These are phyloP conservation scores for Ophiostoma ips DNA, from an alignment of 2,329 filamentous ascomycete genomes.

Conservation along the genomic window DNA sequence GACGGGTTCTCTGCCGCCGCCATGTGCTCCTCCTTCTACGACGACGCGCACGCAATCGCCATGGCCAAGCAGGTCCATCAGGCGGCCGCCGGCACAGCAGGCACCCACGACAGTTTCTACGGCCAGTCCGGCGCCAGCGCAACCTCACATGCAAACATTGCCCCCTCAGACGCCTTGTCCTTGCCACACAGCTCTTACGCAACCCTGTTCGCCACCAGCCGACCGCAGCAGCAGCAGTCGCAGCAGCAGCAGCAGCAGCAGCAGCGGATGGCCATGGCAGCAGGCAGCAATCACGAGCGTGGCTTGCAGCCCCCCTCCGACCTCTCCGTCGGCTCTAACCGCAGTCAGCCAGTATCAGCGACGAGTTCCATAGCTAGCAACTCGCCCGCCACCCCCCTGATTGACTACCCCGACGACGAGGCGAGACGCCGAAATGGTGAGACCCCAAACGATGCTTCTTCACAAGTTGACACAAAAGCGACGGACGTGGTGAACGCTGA, in stretches of 20 bases:
- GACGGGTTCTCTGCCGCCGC: conserved; percentile 35
- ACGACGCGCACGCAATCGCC: conserved; percentile 22
- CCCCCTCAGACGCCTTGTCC: conserved; percentile 9
- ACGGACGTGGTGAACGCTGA: background rate
- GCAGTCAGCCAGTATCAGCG: conserved; percentile 41
- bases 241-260: too few relatives aligned
- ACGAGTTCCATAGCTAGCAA: conserved; percentile 44
- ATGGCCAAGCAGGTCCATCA: conserved; percentile 26
- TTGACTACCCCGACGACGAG: conserved; percentile 31
- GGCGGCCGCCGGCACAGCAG: too few relatives aligned
- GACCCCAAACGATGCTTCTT: conserved; percentile 14
- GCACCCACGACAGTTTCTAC: conserved; percentile 22
- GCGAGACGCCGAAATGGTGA: conserved; percentile 43
- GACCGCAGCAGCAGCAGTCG: too few relatives aligned
- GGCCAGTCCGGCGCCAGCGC: conserved; percentile 18
- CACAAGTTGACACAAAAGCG: background rate
- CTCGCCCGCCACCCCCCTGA: conserved; percentile 44
- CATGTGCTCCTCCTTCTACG: conserved; percentile 22
- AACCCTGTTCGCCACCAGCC: conserved; percentile 25
- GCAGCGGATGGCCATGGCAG: too few relatives aligned
- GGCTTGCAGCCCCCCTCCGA: conserved; percentile 31
- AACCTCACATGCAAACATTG: too few relatives aligned
- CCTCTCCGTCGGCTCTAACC: conserved; percentile 22
- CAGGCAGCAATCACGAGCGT: conserved; percentile 24
- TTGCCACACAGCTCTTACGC: conserved; percentile 21